Percentiles rank a stretch among this genome's conserved stretches.
phyloP scores from a whole-genome alignment of 208 protist genomes.

The Leishmania major region DNA sequence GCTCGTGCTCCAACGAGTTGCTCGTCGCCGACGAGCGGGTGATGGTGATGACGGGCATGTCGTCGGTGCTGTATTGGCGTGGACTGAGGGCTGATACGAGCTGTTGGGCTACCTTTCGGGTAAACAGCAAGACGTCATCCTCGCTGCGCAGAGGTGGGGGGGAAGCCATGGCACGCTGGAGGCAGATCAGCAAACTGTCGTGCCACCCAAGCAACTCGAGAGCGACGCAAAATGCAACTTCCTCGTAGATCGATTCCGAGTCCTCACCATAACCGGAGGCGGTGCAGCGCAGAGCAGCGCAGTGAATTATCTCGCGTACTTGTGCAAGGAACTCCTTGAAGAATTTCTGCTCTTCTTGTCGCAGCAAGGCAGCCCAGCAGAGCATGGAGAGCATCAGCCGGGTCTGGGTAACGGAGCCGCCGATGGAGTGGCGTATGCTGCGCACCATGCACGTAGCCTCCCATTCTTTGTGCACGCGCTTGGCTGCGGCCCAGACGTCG shows the following conservation, averaged over 20 bases:
- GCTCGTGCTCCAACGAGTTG: conserved; percentile 22
- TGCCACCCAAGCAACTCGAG: conserved; percentile 33
- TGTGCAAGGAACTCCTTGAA: conserved; percentile 21
- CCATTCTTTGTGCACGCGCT: conserved; percentile 27
- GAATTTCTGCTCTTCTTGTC: conserved; percentile 11
- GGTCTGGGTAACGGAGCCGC: conserved; percentile 10
- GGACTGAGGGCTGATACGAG: conserved; percentile 10
- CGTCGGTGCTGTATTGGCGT: conserved; percentile 15
- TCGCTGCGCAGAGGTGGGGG: background rate
- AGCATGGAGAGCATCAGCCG: conserved; percentile 26
- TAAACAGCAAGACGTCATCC: conserved; percentile 17
- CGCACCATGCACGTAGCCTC: conserved; percentile 35
- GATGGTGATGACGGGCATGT: conserved; percentile 18
- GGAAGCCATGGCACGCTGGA: background rate
- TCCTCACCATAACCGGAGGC: conserved; percentile 4
- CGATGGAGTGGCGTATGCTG: conserved; percentile 23
- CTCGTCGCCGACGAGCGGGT: conserved; percentile 21
- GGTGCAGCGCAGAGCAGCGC: conserved; percentile 18
- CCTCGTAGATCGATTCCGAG: conserved; percentile 8
- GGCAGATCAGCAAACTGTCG: conserved; percentile 17
- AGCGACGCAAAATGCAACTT: conserved; percentile 24
- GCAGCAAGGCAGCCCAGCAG: conserved; percentile 23
- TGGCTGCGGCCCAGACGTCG: conserved; percentile 27
- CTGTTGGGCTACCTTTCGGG: conserved; percentile 13
- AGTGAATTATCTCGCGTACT: conserved; percentile 16